These are phyloP conservation scores for Nyctanthes arbortristis DNA, from an alignment of 257 asterid species.

Conservation along the genomic window DNA sequence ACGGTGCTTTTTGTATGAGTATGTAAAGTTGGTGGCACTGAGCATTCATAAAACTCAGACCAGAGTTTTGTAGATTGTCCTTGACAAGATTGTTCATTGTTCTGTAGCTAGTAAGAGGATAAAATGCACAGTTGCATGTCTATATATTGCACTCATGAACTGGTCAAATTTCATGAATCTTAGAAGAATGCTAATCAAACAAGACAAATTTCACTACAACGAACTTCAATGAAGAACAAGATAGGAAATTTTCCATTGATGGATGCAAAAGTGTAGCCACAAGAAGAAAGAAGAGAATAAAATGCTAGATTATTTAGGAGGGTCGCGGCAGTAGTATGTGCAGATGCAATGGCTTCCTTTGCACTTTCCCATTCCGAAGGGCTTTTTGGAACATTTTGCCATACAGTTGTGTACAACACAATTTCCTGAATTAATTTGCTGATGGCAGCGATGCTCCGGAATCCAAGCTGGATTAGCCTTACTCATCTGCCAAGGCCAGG, in stretches of 20 bases:
- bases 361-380: conserved; percentile 38
- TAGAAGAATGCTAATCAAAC: not conserved
- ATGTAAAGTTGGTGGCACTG: not conserved
- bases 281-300: no score
- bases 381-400: conserved; percentile 30
- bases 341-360: not conserved
- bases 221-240: no score
- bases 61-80: not conserved
- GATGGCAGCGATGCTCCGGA: conserved; percentile 45
- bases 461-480: conserved; percentile 28
- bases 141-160: no score
- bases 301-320: not conserved
- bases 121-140: no score
- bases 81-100: not conserved
- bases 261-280: not conserved
- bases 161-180: no score
- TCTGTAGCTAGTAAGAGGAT: no score
- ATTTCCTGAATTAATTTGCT: conserved; percentile 1
- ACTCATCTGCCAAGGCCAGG: not conserved
- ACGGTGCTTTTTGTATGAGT: not conserved
- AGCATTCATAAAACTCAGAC: no score
- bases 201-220: not conserved
- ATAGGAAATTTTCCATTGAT: no score
- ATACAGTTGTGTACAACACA: conserved; percentile 32
- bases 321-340: not conserved